phyloP scores from a whole-genome alignment of 2,329 filamentous ascomycete species.

The Ceratocystis papillata region DNA sequence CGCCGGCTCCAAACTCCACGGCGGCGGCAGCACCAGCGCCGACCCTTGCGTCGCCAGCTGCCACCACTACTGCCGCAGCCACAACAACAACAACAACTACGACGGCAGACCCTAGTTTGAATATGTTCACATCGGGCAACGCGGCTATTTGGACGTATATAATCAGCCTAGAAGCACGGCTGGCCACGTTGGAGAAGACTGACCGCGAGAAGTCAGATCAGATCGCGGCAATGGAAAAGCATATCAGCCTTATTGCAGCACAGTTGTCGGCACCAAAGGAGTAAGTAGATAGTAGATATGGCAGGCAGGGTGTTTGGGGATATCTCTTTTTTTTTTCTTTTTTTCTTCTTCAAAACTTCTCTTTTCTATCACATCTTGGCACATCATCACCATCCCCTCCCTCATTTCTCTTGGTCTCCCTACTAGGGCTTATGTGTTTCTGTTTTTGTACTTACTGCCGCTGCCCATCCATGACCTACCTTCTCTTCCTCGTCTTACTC shows the following conservation, averaged over 20 bases:
- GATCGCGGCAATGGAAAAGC: slow-evolving; percentile 32
- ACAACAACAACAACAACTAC: slow-evolving; percentile 14
- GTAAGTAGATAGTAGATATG: neutral
- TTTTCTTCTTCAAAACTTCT: neutral
- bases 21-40: slow-evolving; percentile 46
- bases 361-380: neutral
- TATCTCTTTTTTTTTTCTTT: neutral
- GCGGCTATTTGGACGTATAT: slow-evolving; percentile 62
- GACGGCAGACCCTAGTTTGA: slow-evolving; percentile 46
- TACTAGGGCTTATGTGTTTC: neutral
- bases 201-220: slow-evolving; percentile 34
- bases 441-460: neutral
- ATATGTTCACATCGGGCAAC: slow-evolving; percentile 51
- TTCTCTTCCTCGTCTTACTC: neutral
- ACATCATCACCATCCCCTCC: too few species aligned
- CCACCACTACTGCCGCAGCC: slow-evolving; percentile 28
- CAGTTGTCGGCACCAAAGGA: slow-evolving; percentile 26
- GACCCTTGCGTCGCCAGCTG: slow-evolving; percentile 35
- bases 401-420: neutral
- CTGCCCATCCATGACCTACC: neutral
- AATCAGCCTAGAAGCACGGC: slow-evolving; percentile 53
- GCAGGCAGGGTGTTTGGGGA: neutral
- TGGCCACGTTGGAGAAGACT: slow-evolving; percentile 38
- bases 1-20: slow-evolving; percentile 34
- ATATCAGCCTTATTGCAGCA: slow-evolving; percentile 31